Percentiles rank a stretch among this genome's conserved stretches.
phyloP scores from a whole-genome alignment of 2,329 filamentous ascomycete species.

The Diaporthe citrichinensis region DNA sequence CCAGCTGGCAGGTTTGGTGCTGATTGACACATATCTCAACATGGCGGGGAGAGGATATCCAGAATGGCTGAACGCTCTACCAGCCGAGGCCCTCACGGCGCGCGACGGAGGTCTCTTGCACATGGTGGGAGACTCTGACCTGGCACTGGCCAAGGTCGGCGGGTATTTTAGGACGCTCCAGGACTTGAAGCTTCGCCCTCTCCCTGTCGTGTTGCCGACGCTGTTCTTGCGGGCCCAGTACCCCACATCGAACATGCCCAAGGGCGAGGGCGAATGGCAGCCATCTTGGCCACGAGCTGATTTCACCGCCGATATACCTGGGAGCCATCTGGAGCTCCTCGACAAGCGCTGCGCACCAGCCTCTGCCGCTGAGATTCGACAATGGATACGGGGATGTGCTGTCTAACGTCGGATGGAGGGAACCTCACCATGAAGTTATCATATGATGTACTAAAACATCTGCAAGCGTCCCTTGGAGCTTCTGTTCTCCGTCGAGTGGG shows the following conservation, averaged over 20 bases:
- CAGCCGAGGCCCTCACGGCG: not conserved
- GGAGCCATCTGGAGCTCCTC: slow-evolving; percentile 3
- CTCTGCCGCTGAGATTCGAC: not conserved
- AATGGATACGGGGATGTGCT: not conserved
- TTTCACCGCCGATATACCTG: not conserved
- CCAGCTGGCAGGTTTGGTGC: not conserved
- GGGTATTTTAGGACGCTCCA: not conserved
- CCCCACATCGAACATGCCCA: not conserved
- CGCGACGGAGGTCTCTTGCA: not conserved
- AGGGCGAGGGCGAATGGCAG: not conserved
- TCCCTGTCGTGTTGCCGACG: not conserved
- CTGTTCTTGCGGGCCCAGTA: not conserved
- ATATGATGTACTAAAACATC: too few species aligned
- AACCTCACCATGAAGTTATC: too few species aligned
- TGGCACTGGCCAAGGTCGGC: slow-evolving; percentile 1
- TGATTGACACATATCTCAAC: slow-evolving; percentile 17
- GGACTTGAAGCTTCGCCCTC: not conserved
- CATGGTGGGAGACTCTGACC: not conserved
- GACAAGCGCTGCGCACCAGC: not conserved
- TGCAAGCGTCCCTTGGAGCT: too few species aligned
- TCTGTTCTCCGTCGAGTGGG: too few species aligned
- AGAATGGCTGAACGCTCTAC: not conserved
- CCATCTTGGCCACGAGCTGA: not conserved
- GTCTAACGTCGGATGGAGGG: too few species aligned
- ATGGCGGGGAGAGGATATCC: not conserved